phyloP scores from a whole-genome alignment of 2,329 filamentous ascomycete species.

The Coniochaeta sp. region DNA sequence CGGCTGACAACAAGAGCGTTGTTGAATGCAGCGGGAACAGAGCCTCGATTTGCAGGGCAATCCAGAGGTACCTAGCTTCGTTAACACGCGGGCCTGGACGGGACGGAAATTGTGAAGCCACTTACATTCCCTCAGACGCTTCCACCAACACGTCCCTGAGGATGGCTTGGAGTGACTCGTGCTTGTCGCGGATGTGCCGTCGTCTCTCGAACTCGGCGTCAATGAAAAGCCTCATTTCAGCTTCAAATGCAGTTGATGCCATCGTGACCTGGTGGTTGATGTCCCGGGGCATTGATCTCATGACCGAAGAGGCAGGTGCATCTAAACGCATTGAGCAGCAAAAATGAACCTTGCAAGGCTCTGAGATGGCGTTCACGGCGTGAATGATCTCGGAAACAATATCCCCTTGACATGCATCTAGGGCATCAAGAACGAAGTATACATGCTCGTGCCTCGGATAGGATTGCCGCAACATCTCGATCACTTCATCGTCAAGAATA shows the following conservation, averaged over 20 bases:
- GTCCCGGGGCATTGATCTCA: background rate
- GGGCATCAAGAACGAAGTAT: background rate
- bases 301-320: background rate
- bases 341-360: background rate
- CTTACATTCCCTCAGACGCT: conserved; percentile 4
- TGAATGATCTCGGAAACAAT: background rate
- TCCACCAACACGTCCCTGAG: conserved; percentile 1
- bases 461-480: background rate
- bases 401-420: background rate
- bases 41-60: conserved; percentile 1
- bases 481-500: background rate
- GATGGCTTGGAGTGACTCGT: background rate
- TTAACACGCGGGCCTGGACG: background rate
- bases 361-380: background rate
- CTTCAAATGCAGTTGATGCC: background rate
- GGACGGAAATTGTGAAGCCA: background rate
- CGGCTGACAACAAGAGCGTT: background rate
- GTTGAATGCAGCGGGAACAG: background rate
- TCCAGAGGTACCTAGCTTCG: conserved; percentile 2
- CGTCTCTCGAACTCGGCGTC: conserved; percentile 4
- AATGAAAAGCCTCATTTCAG: background rate
- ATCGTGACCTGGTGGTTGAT: background rate
- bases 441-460: background rate
- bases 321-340: background rate
- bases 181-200: background rate